Percentiles rank a stretch among this genome's conserved stretches.
Evolutionary conservation across 768 basidiomycete genomes (phyloP).

Genomic region (Rhizopogon vesiculosus): DNA sequence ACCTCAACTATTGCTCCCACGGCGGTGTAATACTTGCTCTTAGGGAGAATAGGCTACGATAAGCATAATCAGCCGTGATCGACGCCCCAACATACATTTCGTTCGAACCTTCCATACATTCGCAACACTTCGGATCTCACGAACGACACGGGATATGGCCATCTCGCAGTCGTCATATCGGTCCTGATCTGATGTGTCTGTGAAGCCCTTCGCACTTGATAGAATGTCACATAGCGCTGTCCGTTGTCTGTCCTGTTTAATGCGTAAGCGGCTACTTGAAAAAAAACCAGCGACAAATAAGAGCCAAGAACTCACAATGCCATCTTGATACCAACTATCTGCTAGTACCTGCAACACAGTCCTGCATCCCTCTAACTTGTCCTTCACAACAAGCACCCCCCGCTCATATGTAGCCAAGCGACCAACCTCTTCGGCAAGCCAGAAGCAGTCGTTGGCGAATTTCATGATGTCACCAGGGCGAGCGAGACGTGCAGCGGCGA

Average conservation of each 20-base stretch:
- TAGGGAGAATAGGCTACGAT: conserved; percentile 59
- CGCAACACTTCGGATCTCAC: conserved; percentile 57
- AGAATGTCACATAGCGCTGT: conserved; percentile 34
- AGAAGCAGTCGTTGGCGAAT: conserved; percentile 79
- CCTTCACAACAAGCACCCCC: conserved; percentile 28
- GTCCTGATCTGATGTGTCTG: conserved; percentile 63
- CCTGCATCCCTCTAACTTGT: conserved; percentile 47
- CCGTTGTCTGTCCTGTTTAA: conserved; percentile 20
- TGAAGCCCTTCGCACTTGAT: conserved; percentile 60
- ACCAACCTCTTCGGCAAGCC: conserved; percentile 49
- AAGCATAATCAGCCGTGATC: neutral
- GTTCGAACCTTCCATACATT: conserved; percentile 69
- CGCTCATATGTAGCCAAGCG: conserved; percentile 24
- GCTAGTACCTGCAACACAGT: conserved; percentile 49
- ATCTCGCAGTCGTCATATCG: conserved; percentile 75
- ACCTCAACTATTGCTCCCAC: conserved; percentile 69
- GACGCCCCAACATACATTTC: neutral
- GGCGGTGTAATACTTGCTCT: conserved; percentile 65
- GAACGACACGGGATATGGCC: conserved; percentile 57
- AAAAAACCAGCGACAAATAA: neutral
- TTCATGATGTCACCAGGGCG: conserved; percentile 58
- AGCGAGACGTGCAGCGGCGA: conserved; percentile 42
- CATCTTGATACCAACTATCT: conserved; percentile 67
- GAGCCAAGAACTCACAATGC: conserved; percentile 47
- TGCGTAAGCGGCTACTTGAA: neutral